Evolutionary conservation across 2,329 filamentous ascomycete genomes (phyloP), one percentile per base, ranked within the genome.

Genomic region (Thyridium curvatum): DNA sequence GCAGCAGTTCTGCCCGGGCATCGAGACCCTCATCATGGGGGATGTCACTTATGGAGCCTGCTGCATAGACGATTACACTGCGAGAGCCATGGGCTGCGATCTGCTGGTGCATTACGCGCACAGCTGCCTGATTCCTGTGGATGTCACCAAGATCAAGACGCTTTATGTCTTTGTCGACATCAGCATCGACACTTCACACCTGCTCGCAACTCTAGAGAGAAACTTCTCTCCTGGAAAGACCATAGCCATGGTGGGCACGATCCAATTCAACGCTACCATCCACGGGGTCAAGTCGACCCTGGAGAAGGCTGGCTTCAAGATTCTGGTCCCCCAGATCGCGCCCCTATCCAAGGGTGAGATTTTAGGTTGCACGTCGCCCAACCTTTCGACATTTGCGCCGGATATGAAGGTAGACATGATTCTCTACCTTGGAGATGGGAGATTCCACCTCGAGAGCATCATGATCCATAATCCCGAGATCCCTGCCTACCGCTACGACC

Each of bases 111-210:
- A 98, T 65, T 98, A 98, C 58, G 93, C 93, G 2, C 93, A 98
- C 65, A 94, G 86, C 57, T 98, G 93, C 53, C 72, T 98, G 46
- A 94, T 98, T 50, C 93, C 93, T 0, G 89, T 97, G 10, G 91
- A 94, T 50, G 86, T 97, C 12, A 98, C 93, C 41, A 87, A 89
- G 62, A 97, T 98, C 56, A 93, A 94, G 61, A 97, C 91, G 1
- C 74, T 98, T 1, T 98, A 98, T 62, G 89, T 98, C 49, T 98
- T 98, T 58, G 93, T 98, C 40, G 90, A 95, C 60, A 98, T 98
- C 55, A 87, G 84, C 61, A 97, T 98, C 58, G 93, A 98, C 61
- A 86, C 87, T 0, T 69, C 79, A 12, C 93, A 98, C 61, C 74
- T 98, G 13, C 66, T 96, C 37, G 84, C 86, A 8, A 93, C 90